Conservation (phyloP, 2,329 filamentous ascomycete species). For the Zarea fungicola region DNA sequence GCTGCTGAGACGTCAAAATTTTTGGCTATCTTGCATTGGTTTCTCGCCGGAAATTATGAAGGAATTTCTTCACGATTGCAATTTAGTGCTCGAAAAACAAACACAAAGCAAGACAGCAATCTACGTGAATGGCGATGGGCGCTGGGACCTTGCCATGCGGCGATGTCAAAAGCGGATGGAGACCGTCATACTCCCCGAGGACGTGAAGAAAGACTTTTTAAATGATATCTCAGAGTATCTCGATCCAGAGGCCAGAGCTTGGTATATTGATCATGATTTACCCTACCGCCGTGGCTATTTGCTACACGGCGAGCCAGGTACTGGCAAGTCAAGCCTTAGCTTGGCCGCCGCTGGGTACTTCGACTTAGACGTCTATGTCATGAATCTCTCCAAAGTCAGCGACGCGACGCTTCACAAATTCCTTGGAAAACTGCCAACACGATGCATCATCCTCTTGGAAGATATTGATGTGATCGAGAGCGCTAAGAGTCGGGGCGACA, state of each 20-base stretch:
- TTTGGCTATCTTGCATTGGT: slow-evolving; percentile 22
- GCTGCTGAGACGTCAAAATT: slow-evolving; percentile 16
- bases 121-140: slow-evolving; percentile 22
- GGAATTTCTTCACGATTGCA: slow-evolving; percentile 25
- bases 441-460: slow-evolving; percentile 35
- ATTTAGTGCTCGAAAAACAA: slow-evolving; percentile 23
- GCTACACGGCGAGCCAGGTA: slow-evolving; percentile 34
- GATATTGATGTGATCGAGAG: slow-evolving; percentile 29
- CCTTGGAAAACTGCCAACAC: slow-evolving; percentile 27
- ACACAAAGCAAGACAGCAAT: slow-evolving; percentile 25
- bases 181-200: slow-evolving; percentile 17
- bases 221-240: slow-evolving; percentile 32
- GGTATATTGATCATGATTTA: slow-evolving; percentile 26
- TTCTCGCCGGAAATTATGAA: slow-evolving; percentile 21
- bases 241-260: slow-evolving; percentile 23
- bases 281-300: slow-evolving; percentile 32
- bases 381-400: slow-evolving; percentile 28
- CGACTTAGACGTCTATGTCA: slow-evolving; percentile 30
- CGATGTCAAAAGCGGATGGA: slow-evolving; percentile 18
- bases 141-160: slow-evolving; percentile 20
- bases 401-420: slow-evolving; percentile 26
- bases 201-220: slow-evolving; percentile 20
- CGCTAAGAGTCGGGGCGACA: neutral
- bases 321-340: slow-evolving; percentile 34
- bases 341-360: slow-evolving; percentile 31